These are phyloP conservation scores for Pseudoscleropodium purum DNA, from an alignment of 225 moss, liverwort and hornwort species.

Conservation along the genomic window DNA sequence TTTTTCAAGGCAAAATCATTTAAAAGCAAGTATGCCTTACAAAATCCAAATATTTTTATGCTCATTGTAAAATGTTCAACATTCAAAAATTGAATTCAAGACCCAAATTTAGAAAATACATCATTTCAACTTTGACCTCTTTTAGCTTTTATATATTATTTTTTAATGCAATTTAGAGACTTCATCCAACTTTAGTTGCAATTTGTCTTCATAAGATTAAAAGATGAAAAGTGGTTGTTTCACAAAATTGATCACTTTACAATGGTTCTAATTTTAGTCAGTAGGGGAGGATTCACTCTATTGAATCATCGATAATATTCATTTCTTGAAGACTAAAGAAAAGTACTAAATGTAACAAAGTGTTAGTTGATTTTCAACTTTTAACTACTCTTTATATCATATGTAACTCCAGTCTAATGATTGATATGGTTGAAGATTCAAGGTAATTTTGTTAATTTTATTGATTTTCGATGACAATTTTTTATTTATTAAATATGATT, in stretches of 20 bases:
- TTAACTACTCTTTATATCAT: background rate
- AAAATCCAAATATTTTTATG: background rate
- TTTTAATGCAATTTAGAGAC: background rate
- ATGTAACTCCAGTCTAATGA: background rate
- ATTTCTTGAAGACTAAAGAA: background rate
- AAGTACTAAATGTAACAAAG: background rate
- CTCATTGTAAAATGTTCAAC: background rate
- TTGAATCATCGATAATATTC: background rate
- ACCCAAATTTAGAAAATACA: background rate
- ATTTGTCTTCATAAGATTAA: too few relatives aligned
- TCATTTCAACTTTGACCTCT: background rate
- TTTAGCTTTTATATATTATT: background rate
- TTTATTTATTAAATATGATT: background rate
- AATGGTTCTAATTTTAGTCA: background rate
- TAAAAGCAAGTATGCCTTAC: background rate
- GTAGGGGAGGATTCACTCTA: background rate
- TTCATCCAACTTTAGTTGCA: background rate
- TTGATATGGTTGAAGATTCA: background rate
- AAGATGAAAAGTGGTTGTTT: too few relatives aligned
- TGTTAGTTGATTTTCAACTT: background rate
- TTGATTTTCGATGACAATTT: too few relatives aligned
- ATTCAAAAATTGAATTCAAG: fast-evolving
- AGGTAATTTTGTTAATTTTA: background rate
- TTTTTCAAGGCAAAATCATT: background rate
- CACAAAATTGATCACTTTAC: background rate